phyloP scores from a whole-genome alignment of 305 asterid genomes.

The Fraxinus baroniana region DNA sequence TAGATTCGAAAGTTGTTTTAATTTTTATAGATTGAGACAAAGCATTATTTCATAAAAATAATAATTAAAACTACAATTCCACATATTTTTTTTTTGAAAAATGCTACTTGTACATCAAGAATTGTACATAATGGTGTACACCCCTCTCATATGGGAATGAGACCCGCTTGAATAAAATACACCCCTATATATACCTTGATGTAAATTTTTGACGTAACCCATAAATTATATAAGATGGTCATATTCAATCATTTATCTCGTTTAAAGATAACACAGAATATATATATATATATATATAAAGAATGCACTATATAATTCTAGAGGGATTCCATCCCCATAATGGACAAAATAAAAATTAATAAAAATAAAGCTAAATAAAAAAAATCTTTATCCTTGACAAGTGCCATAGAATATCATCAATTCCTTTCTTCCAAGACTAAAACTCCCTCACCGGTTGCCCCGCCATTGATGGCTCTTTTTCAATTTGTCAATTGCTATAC shows the following conservation, averaged over 20 bases:
- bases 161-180: no score
- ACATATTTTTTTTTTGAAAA: not conserved
- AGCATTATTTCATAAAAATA: not conserved
- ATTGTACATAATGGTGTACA: no score
- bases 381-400: conserved; percentile 19
- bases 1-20: not conserved
- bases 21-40: not conserved
- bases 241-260: not conserved
- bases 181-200: no score
- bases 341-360: not conserved
- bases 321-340: conserved; percentile 33
- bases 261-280: not conserved
- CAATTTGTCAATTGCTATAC: conserved; percentile 16
- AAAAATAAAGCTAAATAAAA: not conserved
- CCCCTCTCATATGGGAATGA: no score
- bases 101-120: no score
- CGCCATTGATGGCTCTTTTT: conserved; percentile 31
- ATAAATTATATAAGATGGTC: no score
- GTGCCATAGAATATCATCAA: conserved; percentile 22
- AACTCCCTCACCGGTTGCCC: conserved; percentile 35
- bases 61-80: not conserved
- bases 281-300: no score
- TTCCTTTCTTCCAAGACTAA: conserved; percentile 37
- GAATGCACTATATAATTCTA: conserved; percentile 13
- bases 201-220: no score